phyloP scores from a whole-genome alignment of 176 grass and related monocot species.

The Saccharum officinarum region DNA sequence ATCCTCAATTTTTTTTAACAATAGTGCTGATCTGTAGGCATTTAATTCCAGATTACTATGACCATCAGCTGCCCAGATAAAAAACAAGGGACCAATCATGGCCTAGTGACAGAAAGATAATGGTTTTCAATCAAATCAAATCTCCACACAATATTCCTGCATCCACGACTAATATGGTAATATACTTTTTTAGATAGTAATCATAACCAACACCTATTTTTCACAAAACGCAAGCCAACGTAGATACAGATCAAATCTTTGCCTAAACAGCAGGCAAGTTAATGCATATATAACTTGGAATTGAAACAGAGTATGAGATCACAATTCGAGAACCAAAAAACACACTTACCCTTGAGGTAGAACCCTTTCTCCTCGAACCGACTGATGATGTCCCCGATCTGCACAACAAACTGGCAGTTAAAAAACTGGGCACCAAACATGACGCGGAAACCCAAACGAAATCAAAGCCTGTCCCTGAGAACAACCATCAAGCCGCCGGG shows the following conservation, averaged over 20 bases:
- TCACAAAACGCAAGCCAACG: background rate
- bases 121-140: conserved; percentile 1
- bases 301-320: background rate
- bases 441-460: background rate
- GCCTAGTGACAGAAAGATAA: background rate
- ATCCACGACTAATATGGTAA: background rate
- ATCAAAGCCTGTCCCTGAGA: background rate
- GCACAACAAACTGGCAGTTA: background rate
- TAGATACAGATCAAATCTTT: background rate
- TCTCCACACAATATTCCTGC: background rate
- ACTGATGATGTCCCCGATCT: conserved; percentile 66
- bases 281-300: background rate
- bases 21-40: background rate
- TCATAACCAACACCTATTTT: background rate
- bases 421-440: background rate
- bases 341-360: conserved; percentile 51
- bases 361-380: conserved; percentile 77
- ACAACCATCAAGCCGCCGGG: background rate
- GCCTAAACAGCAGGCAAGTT: background rate
- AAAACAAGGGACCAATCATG: conserved; percentile 31
- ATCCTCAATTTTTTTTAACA: background rate
- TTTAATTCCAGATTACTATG: background rate
- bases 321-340: background rate
- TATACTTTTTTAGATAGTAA: background rate
- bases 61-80: conserved; percentile 8